Evolutionary conservation across 225 moss, liverwort and hornwort genomes (phyloP), one percentile per base, ranked within the genome.

Genomic region (Climacium dendroides): DNA sequence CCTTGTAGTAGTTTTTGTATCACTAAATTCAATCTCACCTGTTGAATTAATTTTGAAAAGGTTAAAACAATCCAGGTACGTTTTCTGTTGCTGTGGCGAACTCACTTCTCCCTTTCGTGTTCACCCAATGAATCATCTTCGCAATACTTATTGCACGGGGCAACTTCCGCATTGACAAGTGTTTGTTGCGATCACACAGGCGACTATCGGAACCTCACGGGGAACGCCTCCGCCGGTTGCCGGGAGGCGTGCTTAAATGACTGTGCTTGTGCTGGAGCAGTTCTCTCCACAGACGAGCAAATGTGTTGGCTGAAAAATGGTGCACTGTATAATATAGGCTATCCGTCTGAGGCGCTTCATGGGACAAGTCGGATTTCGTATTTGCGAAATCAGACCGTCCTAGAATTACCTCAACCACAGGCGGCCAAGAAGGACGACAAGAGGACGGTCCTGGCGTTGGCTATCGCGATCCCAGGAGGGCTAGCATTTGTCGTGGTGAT

Each of bases 291-390:
- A 1, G 10, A 0, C 0, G 87, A 81, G 30, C 1, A 34, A 1
- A 13, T 1, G 8, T 81, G 87, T 0, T 73, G 87, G 81, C 0
- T 4, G 4, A 5, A 7, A 2, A 80, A 23, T 0, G 72, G 39
- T 0, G 2, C 0, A 0, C 3, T 87, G 3, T 41, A 1, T 0
- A 87, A 87, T 1, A 1, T 72, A 0, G 72, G 72, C 0, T 62
- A 61, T 0, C 86, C 86, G 0, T 48, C 79, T 0, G 57, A 8
- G 1, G 70, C 26, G 3, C 70, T 86, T 19, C 79, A 86, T 26
- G 86, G 86, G 1, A 80, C 13, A 3, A 6, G 57, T n/a, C 59
- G 79, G 10, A 80, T 1, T 58, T 41, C 69, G 20, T 74, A 7
- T 19, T 25, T 74, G 11, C 35, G 26, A 28, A 74, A 24, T 13